Conservation (phyloP, 202 grass and related monocot species). For the Carex arenaria region DNA sequence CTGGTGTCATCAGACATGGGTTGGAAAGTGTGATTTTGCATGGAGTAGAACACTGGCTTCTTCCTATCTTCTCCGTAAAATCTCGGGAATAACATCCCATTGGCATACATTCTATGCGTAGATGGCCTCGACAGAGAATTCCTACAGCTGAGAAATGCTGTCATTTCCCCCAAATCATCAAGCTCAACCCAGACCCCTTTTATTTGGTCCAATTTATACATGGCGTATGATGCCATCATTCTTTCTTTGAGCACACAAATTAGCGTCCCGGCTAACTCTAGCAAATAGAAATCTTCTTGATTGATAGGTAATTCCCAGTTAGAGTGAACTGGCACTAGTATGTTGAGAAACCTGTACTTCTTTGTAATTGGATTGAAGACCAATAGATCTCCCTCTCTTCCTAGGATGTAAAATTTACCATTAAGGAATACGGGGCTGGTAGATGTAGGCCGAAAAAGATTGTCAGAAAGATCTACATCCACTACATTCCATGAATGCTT, state of each 20-base stretch:
- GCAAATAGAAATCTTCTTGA: conserved; percentile 24
- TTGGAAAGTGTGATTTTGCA: neutral
- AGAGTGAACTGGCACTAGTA: neutral
- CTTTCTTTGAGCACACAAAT: conserved; percentile 10
- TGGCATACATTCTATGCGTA: neutral
- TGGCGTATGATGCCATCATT: neutral
- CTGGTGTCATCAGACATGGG: neutral
- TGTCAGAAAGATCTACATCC: too few relatives aligned
- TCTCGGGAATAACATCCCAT: conserved; percentile 28
- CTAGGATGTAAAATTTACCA: conserved; percentile 28
- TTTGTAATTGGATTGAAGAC: conserved; percentile 16
- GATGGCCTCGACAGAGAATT: neutral
- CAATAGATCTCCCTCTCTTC: conserved; percentile 14
- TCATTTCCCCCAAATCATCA: conserved; percentile 11
- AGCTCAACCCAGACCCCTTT: conserved; percentile 20
- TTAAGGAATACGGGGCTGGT: conserved; percentile 12
- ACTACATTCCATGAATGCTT: neutral
- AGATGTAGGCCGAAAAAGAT: neutral
- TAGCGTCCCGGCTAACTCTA: conserved; percentile 18
- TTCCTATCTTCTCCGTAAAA: neutral
- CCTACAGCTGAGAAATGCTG: conserved; percentile 11
- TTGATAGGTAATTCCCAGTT: neutral
- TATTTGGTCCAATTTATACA: conserved; percentile 20
- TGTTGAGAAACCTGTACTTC: conserved; percentile 11
- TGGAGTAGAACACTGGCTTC: conserved; percentile 18